These are phyloP conservation scores for Mycena metata DNA, from an alignment of 768 basidiomycete genomes.

Conservation along the genomic window DNA sequence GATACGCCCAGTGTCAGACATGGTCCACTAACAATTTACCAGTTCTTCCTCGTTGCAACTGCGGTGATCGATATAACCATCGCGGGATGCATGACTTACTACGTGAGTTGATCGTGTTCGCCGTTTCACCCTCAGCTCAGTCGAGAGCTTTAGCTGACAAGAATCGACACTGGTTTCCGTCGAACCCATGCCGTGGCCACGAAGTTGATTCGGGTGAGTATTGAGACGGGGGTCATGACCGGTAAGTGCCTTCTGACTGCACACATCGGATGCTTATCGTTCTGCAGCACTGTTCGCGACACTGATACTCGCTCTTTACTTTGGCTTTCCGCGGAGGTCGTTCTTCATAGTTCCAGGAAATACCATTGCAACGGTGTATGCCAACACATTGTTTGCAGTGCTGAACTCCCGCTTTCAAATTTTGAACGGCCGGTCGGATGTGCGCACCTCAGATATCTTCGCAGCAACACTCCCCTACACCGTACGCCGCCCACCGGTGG, in stretches of 20 bases:
- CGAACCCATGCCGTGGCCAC: neutral
- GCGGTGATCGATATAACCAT: neutral
- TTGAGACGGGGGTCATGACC: constrained; percentile 10
- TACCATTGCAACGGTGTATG: neutral
- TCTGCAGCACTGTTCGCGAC: neutral
- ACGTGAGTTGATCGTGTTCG: neutral
- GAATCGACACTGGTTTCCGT: neutral
- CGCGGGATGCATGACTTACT: neutral
- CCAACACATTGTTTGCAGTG: neutral
- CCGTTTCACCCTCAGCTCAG: neutral
- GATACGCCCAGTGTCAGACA: neutral
- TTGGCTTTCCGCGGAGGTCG: neutral
- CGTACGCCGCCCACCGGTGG: too few species aligned
- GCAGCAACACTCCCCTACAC: neutral
- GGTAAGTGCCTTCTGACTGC: neutral
- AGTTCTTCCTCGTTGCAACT: neutral
- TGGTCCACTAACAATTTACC: neutral
- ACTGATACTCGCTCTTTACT: neutral
- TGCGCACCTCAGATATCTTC: neutral
- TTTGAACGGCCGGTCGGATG: neutral
- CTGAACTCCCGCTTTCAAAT: too few species aligned
- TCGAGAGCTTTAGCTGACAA: neutral
- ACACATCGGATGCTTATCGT: neutral
- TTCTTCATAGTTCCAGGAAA: neutral
- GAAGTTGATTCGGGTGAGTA: constrained; percentile 5